phyloP scores from a whole-genome alignment of 768 basidiomycete species.

The Lactarius pseudohatsudake region DNA sequence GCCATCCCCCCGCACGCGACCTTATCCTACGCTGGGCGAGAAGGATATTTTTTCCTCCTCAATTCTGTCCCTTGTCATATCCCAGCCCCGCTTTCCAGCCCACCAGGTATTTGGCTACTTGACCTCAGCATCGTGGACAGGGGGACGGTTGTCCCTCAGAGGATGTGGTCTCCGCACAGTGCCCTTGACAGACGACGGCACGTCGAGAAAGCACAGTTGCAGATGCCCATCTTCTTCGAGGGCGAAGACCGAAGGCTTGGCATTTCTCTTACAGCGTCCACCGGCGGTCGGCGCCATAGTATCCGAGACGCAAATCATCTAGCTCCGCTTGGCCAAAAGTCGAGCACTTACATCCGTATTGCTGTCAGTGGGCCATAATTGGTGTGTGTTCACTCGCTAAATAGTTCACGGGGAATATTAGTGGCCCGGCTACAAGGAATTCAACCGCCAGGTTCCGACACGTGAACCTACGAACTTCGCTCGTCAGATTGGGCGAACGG shows the following conservation, averaged over 20 bases:
- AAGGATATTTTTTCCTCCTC: not conserved
- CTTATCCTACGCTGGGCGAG: not conserved
- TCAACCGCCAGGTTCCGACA: not conserved
- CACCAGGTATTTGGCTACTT: not conserved
- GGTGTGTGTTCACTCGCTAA: not conserved
- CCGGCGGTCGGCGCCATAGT: not conserved
- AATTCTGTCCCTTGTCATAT: not conserved
- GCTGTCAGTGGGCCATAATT: not conserved
- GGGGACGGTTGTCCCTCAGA: not conserved
- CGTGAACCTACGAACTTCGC: not conserved
- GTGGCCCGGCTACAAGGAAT: not conserved
- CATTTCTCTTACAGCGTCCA: not conserved
- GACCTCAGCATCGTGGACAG: not conserved
- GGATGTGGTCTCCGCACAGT: not conserved
- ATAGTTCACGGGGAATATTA: not conserved
- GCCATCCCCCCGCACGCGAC: not conserved
- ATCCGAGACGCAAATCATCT: not conserved
- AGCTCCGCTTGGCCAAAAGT: not conserved
- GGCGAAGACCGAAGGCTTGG: not conserved
- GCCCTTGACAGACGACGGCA: not conserved
- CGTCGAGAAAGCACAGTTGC: not conserved
- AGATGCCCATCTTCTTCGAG: not conserved
- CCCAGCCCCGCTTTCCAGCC: not conserved
- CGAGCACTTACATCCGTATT: not conserved
- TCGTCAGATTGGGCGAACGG: not conserved